phyloP scores from a whole-genome alignment of 257 asterid species.

The Solanum appendiculatum region DNA sequence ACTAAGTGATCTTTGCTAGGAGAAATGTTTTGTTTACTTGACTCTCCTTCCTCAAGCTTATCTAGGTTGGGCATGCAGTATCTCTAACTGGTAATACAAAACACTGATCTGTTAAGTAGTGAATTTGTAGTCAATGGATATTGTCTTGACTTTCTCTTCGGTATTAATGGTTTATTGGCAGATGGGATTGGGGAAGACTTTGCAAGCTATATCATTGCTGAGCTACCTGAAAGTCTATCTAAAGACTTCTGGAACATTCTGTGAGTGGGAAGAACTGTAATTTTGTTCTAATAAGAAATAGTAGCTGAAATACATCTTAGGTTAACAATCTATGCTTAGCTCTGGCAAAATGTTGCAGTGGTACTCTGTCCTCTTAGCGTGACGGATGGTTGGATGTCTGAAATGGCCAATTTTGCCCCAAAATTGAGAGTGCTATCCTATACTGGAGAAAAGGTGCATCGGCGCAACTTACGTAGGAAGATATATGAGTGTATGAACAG shows the following conservation, averaged over 20 bases:
- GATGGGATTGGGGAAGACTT: constrained; percentile 97
- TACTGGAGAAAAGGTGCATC: constrained; percentile 83
- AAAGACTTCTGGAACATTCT: constrained; percentile 67
- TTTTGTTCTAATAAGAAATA: not conserved
- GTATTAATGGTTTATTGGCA: constrained; percentile 18
- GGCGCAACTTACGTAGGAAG: constrained; percentile 52
- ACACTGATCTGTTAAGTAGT: not conserved
- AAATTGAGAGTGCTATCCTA: constrained; percentile 54
- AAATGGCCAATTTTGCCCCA: constrained; percentile 69
- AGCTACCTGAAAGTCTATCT: constrained; percentile 65
- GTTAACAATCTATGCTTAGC: not conserved
- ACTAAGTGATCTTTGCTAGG: not conserved
- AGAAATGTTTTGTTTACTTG: not conserved
- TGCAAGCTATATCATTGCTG: constrained; percentile 82
- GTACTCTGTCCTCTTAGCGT: constrained; percentile 90
- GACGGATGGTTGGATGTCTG: constrained; percentile 84
- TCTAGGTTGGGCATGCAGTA: not conserved
- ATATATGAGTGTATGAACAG: constrained; percentile 41
- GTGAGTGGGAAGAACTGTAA: constrained; percentile 38
- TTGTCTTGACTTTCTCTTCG: constrained; percentile 2
- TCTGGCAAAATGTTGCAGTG: constrained; percentile 44
- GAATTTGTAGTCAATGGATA: not conserved
- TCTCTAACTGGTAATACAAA: not conserved
- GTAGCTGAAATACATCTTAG: not conserved
- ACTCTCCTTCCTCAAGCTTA: not conserved